Conservation (phyloP, 2,329 filamentous ascomycete species). For the Sclerotinia sclerotiorum region DNA sequence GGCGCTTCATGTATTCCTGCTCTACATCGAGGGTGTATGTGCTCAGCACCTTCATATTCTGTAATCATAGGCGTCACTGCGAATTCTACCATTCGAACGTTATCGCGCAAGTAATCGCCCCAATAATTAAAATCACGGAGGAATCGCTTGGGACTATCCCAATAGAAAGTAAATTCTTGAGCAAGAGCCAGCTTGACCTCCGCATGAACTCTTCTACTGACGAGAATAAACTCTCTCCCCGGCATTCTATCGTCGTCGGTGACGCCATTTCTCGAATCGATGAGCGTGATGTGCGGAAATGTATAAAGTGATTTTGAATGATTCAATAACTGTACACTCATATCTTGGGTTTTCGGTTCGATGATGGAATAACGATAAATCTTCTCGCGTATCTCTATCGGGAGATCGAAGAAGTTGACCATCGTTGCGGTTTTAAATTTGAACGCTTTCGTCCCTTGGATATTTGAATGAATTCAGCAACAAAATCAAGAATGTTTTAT, state of each 20-base stretch:
- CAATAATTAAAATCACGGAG: not conserved
- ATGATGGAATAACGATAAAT: not conserved
- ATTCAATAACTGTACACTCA: not conserved
- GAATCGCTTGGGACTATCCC: not conserved
- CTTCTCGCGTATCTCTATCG: not conserved
- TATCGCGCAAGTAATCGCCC: not conserved
- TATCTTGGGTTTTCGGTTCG: not conserved
- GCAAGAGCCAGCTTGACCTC: not conserved
- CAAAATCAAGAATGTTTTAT: too few relatives aligned
- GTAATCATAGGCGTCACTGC: not conserved
- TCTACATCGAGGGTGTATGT: not conserved
- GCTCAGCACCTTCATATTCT: not conserved
- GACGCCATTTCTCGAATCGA: not conserved
- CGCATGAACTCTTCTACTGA: not conserved
- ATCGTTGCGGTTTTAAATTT: not conserved
- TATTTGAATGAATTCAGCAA: not conserved
- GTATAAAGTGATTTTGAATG: not conserved
- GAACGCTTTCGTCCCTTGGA: not conserved
- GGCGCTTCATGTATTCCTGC: not conserved
- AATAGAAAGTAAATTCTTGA: not conserved
- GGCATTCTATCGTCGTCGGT: not conserved
- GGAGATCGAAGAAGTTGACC: not conserved
- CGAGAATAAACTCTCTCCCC: not conserved
- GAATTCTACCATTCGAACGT: not conserved
- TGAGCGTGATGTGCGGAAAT: not conserved